Evolutionary conservation across 2,329 filamentous ascomycete species (phyloP), one percentile per base, ranked within the genome.

Genomic region (Scedosporium minutisporum): DNA sequence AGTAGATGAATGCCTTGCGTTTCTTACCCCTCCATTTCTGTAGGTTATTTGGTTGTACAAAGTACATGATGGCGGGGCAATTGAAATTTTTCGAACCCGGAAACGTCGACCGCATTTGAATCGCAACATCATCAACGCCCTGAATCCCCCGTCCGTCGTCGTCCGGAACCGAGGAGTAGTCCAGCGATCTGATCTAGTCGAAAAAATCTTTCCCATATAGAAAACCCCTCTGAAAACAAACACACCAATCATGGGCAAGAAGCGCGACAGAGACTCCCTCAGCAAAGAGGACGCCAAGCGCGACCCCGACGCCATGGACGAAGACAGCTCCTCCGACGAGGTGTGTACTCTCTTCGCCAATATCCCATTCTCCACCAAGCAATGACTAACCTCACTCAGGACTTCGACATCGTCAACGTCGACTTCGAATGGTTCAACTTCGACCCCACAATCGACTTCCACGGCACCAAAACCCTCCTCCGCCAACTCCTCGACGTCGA

Each of bases 361-460:
- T 62, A 53, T 25, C 27, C 18, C 5, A 27, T 27, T 33, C 41
- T 9, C 41, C 41, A 44, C 41, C 41, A 3, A 14, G 44, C 3
- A n/a, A 21, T n/a, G 46, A n/a, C 64, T 67, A 62, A 71, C 25
- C 63, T 38, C 33, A 12, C 3, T 6, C 62, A 96, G 90, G 91
- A 96, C 70, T 89, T 92, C 71, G 90, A 96, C 72, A 89, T 93
- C 74, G 86, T 99, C 67, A 88, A 97, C 72, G 92, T 97, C 63
- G 93, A 97, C 67, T 99, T 99, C 71, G 95, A 99, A 78, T 97
- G 92, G 90, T 99, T 97, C 79, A 96, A 97, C 76, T 96, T 93
- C 65, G 88, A 95, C 69, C 82, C 90, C 1, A 86, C 89, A 6
- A 83, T 96, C 69, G 95, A 99, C 75, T 97, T 97, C 75, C 93